Base-by-base conservation (phyloP, 129 eudicot species). In the Flaveria trinervia region DNA sequence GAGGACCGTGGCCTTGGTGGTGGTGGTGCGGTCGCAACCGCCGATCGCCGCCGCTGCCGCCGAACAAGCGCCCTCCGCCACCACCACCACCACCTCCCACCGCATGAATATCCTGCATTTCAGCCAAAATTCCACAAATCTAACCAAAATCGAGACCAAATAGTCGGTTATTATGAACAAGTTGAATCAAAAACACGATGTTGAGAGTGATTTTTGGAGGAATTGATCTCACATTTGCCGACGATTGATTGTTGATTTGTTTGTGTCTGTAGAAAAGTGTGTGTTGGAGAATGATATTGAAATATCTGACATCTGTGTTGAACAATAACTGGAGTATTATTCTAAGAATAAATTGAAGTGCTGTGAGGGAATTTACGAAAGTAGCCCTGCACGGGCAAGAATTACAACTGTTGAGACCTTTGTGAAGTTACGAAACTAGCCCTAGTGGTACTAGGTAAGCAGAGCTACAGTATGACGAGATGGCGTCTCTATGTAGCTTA, bases 21-120 rank as follows among this genome's bases (percentile, higher is more conserved):
- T 71, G 80, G 78, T 67, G 45, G 70, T 81, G 84, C n/a, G 84
- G 90, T 76, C 94, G 51, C 43, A 85, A 15, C 66, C 97, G 60
- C 72, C 93, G 74, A 61, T 89, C 92, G 0, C 86, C 91, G 9
- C 66, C 66, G 43, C 66, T 66, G 28, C 62, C 79, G 51, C 77
- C 85, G 70, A 82, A 81, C 36, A 86, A 78, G n/a, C n/a, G n/a
- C n/a, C n/a, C n/a, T n/a, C n/a, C n/a, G n/a, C 85, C 82, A 3
- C 81, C 83, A 0, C 22, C 4, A 7, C 86, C 86, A 22, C 87
- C 85, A 1, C 85, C 85, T n/a, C 90, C 88, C 4, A 84, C 67
- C 9, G 84, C 75, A 66, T 82, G 96, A 64, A 88, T 82, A 65
- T 88, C 89, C 80, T 88, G 96, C 96, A 88, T 88, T 76, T 79